A percentile compares a stretch with the other conserved stretches of the same genome.
Conservation (phyloP, 2,329 filamentous ascomycete genomes). For the Aspergillus tubingensis region DNA sequence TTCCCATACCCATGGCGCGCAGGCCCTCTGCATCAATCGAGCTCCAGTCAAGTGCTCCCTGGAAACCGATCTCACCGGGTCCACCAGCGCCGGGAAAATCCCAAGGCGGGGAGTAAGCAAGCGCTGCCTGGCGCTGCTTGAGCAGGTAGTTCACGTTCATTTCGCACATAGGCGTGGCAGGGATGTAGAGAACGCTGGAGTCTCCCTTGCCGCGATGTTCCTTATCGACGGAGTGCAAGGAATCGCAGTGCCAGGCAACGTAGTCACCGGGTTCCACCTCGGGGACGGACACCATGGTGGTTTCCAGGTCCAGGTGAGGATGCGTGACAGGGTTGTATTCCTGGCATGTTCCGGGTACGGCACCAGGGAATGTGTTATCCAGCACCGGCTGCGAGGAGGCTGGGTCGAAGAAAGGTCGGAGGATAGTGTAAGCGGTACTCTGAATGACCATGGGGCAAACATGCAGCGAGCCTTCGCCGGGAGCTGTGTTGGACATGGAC, state of each 20-base stretch:
- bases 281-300: conserved; percentile 72
- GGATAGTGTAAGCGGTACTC: conserved; percentile 75
- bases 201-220: conserved; percentile 71
- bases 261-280: conserved; percentile 71
- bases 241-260: conserved; percentile 77
- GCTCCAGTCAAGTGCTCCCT: conserved; percentile 42
- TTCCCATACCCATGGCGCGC: conserved; percentile 57
- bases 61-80: conserved; percentile 44
- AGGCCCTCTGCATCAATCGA: conserved; percentile 50
- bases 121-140: conserved; percentile 70
- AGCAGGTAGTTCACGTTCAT: conserved; percentile 71
- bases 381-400: conserved; percentile 46
- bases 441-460: conserved; percentile 77
- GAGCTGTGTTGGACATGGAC: conserved; percentile 68
- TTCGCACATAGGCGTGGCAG: conserved; percentile 77
- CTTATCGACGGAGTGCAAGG: conserved; percentile 81
- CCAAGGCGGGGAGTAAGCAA: conserved; percentile 65
- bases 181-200: conserved; percentile 86
- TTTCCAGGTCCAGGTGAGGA: conserved; percentile 67
- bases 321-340: conserved; percentile 67
- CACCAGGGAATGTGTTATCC: conserved; percentile 64
- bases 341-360: conserved; percentile 67
- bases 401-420: conserved; percentile 78
- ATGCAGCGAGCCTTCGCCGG: conserved; percentile 75
- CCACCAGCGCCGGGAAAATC: conserved; percentile 66